These are phyloP conservation scores for Debaryomyces fabryi DNA, from an alignment of 1,139 yeast genomes.

Conservation along the genomic window DNA sequence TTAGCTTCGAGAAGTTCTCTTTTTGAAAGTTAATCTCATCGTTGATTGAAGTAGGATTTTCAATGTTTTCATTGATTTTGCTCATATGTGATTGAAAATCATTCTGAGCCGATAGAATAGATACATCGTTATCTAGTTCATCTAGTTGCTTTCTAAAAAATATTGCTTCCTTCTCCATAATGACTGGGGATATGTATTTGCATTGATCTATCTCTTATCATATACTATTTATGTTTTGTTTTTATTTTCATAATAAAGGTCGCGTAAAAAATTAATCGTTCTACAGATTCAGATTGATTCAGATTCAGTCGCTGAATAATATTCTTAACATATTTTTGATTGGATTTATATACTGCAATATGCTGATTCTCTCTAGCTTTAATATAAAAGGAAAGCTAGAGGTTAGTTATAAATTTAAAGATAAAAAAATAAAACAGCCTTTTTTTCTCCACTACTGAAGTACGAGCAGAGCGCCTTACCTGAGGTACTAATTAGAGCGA, in stretches of 20 bases:
- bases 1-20: constrained; percentile 51
- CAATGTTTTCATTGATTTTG: constrained; percentile 10
- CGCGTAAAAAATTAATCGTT: not conserved
- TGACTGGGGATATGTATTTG: not conserved
- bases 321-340: too few relatives aligned
- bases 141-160: not conserved
- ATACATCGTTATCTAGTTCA: not conserved
- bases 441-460: not conserved
- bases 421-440: not conserved
- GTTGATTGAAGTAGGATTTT: constrained; percentile 29
- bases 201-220: not conserved
- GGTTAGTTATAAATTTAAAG: too few relatives aligned
- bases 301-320: too few relatives aligned
- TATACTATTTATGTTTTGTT: not conserved
- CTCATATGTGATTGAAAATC: constrained; percentile 16
- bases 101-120: constrained; percentile 14
- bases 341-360: too few relatives aligned
- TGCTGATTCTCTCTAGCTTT: too few relatives aligned
- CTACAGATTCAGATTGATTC: not conserved
- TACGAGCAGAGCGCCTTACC: not conserved
- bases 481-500: not conserved
- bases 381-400: too few relatives aligned
- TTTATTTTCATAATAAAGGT: not conserved
- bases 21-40: constrained; percentile 37
- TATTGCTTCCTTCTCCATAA: constrained; percentile 1